phyloP scores from a whole-genome alignment of 768 basidiomycete genomes.

The Erythrobasidium yunnanense region DNA sequence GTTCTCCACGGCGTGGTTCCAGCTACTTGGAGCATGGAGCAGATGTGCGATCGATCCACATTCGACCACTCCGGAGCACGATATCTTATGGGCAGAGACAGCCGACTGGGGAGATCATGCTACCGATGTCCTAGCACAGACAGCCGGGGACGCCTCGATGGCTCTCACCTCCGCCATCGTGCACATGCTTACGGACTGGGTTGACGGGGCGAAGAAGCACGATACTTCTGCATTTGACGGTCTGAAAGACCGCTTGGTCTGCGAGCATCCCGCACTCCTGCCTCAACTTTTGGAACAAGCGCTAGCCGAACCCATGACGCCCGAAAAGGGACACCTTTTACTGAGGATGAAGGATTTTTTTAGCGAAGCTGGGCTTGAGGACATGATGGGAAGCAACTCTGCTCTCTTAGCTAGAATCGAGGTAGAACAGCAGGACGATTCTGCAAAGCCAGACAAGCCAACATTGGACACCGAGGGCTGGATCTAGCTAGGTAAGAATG shows the following conservation, averaged over 20 bases:
- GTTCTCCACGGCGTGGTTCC: not conserved
- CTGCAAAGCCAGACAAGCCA: not conserved
- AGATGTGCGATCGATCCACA: constrained; percentile 23
- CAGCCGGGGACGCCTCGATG: not conserved
- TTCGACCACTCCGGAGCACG: constrained; percentile 24
- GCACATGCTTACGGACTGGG: not conserved
- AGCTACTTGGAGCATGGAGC: constrained; percentile 13
- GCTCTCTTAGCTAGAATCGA: not conserved
- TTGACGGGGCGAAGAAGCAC: constrained; percentile 6
- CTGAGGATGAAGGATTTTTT: not conserved
- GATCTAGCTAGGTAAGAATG: not conserved
- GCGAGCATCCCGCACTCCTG: not conserved
- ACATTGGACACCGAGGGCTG: not conserved
- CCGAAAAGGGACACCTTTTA: not conserved
- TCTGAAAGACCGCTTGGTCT: not conserved
- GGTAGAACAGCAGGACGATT: not conserved
- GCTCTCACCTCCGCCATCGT: not conserved
- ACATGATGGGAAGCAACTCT: not conserved
- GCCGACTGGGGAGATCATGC: constrained; percentile 5
- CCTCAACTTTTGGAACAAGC: not conserved
- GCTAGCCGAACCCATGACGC: not conserved
- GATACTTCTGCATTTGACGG: not conserved
- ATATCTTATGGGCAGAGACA: constrained; percentile 19
- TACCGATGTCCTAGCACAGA: not conserved
- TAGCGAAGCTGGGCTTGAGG: not conserved